Conservation (phyloP, 164 flowering plant species). For the Euptelea pleiosperma region DNA sequence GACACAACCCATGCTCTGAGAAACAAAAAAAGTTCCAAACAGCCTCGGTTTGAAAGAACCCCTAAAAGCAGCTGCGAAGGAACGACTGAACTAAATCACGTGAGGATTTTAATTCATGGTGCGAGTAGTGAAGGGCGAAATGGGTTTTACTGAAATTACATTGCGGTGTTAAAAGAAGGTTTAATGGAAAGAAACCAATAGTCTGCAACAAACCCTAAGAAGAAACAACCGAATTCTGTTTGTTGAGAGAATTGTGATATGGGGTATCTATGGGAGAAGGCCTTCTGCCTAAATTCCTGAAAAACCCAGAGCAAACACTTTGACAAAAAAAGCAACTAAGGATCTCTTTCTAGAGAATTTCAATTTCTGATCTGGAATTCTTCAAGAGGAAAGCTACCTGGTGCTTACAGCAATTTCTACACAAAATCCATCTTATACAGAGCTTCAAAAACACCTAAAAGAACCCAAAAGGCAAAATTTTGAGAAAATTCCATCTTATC, state of each 20-base stretch:
- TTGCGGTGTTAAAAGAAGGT: slow-evolving; percentile 2
- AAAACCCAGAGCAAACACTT: not conserved
- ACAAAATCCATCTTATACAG: no score
- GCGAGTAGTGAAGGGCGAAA: slow-evolving; percentile 8
- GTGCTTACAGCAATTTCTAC: no score
- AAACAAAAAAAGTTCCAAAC: not conserved
- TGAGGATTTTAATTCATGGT: not conserved
- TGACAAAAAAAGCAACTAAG: not conserved
- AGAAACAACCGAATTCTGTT: not conserved
- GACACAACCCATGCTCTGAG: slow-evolving; percentile 68
- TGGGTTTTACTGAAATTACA: slow-evolving; percentile 22
- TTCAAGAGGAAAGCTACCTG: not conserved
- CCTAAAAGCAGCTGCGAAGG: not conserved
- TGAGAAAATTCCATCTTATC: no score
- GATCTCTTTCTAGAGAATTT: not conserved
- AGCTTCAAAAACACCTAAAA: not conserved
- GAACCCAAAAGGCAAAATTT: not conserved
- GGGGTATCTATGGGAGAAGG: no score
- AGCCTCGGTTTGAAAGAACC: not conserved
- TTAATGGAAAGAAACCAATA: slow-evolving; percentile 1
- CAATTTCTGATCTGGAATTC: not conserved
- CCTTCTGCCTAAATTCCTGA: slow-evolving; percentile 4
- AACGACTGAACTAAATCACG: not conserved
- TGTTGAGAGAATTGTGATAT: not conserved
- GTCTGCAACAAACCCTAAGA: slow-evolving; percentile 20